phyloP scores from a whole-genome alignment of 768 basidiomycete genomes.

The Pleurotus citrinopileatus region DNA sequence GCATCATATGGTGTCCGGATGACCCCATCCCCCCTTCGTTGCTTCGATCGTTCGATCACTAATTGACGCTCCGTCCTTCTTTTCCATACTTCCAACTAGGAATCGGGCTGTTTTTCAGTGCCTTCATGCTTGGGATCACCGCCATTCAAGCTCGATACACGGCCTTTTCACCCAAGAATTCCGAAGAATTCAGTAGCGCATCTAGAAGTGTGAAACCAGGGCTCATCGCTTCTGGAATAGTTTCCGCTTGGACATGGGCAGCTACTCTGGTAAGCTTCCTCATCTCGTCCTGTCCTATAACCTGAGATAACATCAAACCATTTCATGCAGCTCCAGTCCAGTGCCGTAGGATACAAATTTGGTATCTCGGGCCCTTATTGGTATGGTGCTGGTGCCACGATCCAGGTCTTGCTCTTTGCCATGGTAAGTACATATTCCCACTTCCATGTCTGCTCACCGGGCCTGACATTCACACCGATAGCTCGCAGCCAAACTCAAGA shows the following conservation, averaged over 20 bases:
- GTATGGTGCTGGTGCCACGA: slow-evolving; percentile 88
- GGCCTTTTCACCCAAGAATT: slow-evolving; percentile 68
- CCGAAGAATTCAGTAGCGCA: slow-evolving; percentile 83
- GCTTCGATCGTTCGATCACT: background rate
- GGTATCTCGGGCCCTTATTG: slow-evolving; percentile 87
- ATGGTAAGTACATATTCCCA: slow-evolving; percentile 38
- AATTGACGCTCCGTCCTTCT: background rate
- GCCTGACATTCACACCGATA: slow-evolving; percentile 23
- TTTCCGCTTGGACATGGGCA: slow-evolving; percentile 91
- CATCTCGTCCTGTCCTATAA: background rate
- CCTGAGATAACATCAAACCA: background rate
- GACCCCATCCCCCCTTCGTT: background rate
- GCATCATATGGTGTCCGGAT: background rate
- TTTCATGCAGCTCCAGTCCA: slow-evolving; percentile 58
- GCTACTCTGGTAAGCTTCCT: slow-evolving; percentile 56
- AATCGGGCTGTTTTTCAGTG: slow-evolving; percentile 86
- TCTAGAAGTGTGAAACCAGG: slow-evolving; percentile 87
- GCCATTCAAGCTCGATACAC: slow-evolving; percentile 85
- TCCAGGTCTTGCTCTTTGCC: slow-evolving; percentile 90
- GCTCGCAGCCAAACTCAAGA: slow-evolving; percentile 88
- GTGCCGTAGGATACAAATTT: slow-evolving; percentile 82
- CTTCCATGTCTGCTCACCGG: background rate
- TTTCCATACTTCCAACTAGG: slow-evolving; percentile 36
- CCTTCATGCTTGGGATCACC: slow-evolving; percentile 75
- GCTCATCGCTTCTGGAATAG: slow-evolving; percentile 89